Conservation (phyloP, 768 basidiomycete species). For the Leucosporidium creatinivorum region DNA sequence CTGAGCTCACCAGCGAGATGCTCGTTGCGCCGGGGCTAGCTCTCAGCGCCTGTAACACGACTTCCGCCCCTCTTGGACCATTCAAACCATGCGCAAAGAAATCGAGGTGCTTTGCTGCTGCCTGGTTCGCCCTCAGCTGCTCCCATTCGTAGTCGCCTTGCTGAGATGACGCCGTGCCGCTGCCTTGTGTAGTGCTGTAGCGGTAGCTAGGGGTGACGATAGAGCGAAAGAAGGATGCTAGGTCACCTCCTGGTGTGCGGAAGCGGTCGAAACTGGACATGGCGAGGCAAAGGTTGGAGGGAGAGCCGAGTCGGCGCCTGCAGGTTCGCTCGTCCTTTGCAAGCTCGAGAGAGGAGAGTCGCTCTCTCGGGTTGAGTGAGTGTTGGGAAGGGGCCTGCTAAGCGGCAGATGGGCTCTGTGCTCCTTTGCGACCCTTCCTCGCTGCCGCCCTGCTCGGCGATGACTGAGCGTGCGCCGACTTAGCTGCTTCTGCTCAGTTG, state of each 20-base stretch:
- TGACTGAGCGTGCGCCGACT: no score
- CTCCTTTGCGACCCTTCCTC: no score
- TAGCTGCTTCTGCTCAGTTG: no score
- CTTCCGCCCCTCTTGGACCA: slow-evolving; percentile 12
- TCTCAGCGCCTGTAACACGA: slow-evolving; percentile 9
- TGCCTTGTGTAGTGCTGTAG: background rate
- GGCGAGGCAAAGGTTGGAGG: background rate
- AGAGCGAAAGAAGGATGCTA: slow-evolving; percentile 20
- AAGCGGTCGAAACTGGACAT: background rate
- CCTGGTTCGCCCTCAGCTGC: slow-evolving; percentile 8
- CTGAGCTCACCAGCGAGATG: slow-evolving; percentile 5
- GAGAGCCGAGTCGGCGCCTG: background rate
- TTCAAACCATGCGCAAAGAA: slow-evolving; percentile 15
- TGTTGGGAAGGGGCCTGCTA: no score
- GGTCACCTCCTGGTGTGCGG: background rate
- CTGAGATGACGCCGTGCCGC: background rate
- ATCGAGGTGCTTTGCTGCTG: slow-evolving; percentile 19
- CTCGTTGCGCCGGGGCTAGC: slow-evolving; percentile 12
- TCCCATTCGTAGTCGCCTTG: slow-evolving; percentile 19
- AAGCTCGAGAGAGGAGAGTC: no score
- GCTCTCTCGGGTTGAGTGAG: no score
- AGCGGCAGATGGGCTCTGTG: no score
- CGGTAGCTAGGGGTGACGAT: slow-evolving; percentile 7
- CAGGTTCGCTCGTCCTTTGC: no score
- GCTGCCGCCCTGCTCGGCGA: no score